A percentile compares a stretch with the other conserved stretches of the same genome.
These are phyloP conservation scores for Globomyces sp. DNA, from an alignment of 371 early-diverging fungal genomes.

Conservation along the genomic window DNA sequence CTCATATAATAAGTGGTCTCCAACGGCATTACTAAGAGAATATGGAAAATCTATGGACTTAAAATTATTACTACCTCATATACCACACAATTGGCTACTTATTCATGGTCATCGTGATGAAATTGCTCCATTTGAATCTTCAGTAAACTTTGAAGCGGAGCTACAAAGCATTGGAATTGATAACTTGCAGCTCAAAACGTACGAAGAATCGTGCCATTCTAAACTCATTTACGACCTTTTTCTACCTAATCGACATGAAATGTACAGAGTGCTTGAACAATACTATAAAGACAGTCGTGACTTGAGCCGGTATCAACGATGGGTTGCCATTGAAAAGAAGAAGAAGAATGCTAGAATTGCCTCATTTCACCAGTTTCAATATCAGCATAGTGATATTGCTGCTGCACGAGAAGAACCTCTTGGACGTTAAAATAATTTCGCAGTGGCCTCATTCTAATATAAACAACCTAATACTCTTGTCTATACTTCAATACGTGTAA, in stretches of 20 bases:
- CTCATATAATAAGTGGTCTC: background rate
- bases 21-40: background rate
- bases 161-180: background rate
- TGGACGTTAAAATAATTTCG: too few relatives aligned
- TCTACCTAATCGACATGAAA: background rate
- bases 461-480: too few relatives aligned
- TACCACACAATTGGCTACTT: background rate
- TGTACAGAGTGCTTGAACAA: background rate
- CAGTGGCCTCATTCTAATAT: too few relatives aligned
- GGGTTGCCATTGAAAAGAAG: background rate
- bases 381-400: too few relatives aligned
- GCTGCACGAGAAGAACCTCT: too few relatives aligned
- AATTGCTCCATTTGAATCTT: slow-evolving; percentile 1
- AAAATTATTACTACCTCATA: background rate
- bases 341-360: too few relatives aligned
- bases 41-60: background rate
- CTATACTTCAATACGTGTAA: too few relatives aligned
- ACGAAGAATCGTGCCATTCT: background rate
- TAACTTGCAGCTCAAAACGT: background rate
- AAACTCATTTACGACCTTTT: background rate
- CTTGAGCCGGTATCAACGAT: background rate
- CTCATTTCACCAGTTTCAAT: too few relatives aligned
- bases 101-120: background rate
- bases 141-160: background rate
- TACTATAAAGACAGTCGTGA: background rate